phyloP scores from a whole-genome alignment of 345 rosid genomes.

The Bruguiera sexangula region DNA sequence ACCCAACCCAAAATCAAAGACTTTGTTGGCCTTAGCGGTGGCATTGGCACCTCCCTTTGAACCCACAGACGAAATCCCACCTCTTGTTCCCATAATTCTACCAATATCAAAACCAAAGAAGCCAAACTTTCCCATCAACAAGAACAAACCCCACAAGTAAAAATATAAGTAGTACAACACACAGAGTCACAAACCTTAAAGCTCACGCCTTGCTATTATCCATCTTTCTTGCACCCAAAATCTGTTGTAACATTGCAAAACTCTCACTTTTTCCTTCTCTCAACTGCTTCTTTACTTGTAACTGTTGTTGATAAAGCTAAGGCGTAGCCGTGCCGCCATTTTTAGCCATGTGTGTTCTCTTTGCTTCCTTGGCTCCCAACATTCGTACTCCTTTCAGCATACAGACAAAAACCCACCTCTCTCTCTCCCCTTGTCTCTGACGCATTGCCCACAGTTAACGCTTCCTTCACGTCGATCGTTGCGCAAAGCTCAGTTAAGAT shows the following conservation, averaged over 20 bases:
- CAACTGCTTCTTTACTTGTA: background rate
- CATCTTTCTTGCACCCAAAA: constrained; percentile 1
- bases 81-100: constrained; percentile 20
- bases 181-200: constrained; percentile 15
- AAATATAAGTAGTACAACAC: background rate
- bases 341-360: constrained; percentile 41
- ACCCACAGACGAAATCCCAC: constrained; percentile 23
- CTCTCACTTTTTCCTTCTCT: background rate
- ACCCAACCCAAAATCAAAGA: constrained; percentile 41
- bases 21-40: constrained; percentile 12
- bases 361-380: constrained; percentile 79
- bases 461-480: constrained; percentile 13
- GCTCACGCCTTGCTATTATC: constrained; percentile 9
- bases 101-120: constrained; percentile 2
- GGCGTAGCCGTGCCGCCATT: constrained; percentile 67
- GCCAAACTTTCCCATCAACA: constrained; percentile 20
- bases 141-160: constrained; percentile 1
- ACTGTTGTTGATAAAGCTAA: constrained; percentile 14
- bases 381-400: constrained; percentile 57
- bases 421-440: constrained; percentile 8
- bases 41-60: constrained; percentile 17
- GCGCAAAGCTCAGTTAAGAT: background rate
- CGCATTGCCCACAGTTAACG: constrained; percentile 14
- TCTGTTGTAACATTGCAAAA: constrained; percentile 1
- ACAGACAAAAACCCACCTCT: constrained; percentile 43